These are phyloP conservation scores for Lophium mytilinum DNA, from an alignment of 495 filamentous ascomycete genomes.

Conservation along the genomic window DNA sequence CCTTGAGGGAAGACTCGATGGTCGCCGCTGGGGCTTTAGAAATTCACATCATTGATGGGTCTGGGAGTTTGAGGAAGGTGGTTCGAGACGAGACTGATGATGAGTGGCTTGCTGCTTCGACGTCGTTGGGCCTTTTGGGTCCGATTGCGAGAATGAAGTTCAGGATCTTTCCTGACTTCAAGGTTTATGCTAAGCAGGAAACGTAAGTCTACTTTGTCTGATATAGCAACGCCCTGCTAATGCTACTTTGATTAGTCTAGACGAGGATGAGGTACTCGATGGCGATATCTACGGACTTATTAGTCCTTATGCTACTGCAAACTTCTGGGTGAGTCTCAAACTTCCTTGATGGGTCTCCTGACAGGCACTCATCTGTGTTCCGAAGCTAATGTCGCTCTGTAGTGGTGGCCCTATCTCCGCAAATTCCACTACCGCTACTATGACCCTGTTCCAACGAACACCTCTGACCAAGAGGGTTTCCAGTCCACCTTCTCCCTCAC, in stretches of 20 bases:
- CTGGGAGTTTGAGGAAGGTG: conserved; percentile 35
- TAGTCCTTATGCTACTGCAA: conserved; percentile 43
- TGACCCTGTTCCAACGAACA: conserved; percentile 36
- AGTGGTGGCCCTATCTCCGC: conserved; percentile 42
- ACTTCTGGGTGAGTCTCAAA: conserved; percentile 32
- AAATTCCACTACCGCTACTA: conserved; percentile 47
- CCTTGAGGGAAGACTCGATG: conserved; percentile 42
- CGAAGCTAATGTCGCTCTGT: too few species aligned
- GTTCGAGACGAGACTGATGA: conserved; percentile 37
- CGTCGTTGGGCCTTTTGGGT: conserved; percentile 40
- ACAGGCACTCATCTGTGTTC: too few species aligned
- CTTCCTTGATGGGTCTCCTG: too few species aligned
- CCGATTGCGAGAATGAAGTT: conserved; percentile 42
- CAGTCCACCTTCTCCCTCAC: conserved; percentile 46
- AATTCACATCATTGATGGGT: conserved; percentile 42
- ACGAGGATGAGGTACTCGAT: conserved; percentile 40
- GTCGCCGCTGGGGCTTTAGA: conserved; percentile 43
- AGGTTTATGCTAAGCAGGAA: conserved; percentile 42
- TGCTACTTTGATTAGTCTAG: conserved; percentile 21
- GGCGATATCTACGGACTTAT: conserved; percentile 43
- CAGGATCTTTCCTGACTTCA: conserved; percentile 40
- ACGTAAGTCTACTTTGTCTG: conserved; percentile 29
- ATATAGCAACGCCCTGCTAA: not conserved
- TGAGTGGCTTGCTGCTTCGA: conserved; percentile 44
- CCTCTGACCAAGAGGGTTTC: conserved; percentile 39